Percentiles rank a stretch among this genome's conserved stretches.
Evolutionary conservation across 768 basidiomycete genomes (phyloP).

Genomic region (Serpula lacrymans): DNA sequence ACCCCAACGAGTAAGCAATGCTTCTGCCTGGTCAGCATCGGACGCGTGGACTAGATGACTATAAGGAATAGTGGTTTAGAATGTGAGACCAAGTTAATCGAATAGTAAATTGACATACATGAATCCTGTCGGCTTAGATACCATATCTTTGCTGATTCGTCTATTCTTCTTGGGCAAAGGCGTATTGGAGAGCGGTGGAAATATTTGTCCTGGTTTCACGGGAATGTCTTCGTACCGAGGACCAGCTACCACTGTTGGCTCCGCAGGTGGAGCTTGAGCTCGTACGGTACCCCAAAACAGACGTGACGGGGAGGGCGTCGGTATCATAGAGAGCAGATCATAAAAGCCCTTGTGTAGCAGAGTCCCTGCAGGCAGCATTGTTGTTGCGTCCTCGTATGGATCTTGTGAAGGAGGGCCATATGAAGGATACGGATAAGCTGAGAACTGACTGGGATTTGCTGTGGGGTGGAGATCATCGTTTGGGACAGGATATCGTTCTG

Average conservation of each 20-base stretch:
- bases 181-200: constrained; percentile 25
- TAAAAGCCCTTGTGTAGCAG: constrained; percentile 89
- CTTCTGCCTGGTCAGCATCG: constrained; percentile 85
- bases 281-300: constrained; percentile 52
- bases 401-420: constrained; percentile 20
- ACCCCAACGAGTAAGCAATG: constrained; percentile 83
- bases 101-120: constrained; percentile 53
- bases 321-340: constrained; percentile 77
- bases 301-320: constrained; percentile 63
- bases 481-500: constrained; percentile 4
- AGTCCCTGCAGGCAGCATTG: constrained; percentile 61
- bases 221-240: constrained; percentile 65
- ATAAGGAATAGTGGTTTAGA: constrained; percentile 9
- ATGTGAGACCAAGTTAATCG: too few relatives aligned
- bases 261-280: constrained; percentile 31
- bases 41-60: constrained; percentile 92
- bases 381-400: constrained; percentile 40
- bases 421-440: constrained; percentile 35
- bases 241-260: constrained; percentile 53
- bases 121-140: constrained; percentile 78
- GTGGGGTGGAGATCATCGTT: constrained; percentile 6
- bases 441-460: constrained; percentile 12
- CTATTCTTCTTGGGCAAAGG: constrained; percentile 49
- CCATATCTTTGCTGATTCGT: constrained; percentile 85
- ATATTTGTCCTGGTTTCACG: constrained; percentile 7